Base-by-base conservation (phyloP, 345 rosid species). In the Salix dunnii region DNA sequence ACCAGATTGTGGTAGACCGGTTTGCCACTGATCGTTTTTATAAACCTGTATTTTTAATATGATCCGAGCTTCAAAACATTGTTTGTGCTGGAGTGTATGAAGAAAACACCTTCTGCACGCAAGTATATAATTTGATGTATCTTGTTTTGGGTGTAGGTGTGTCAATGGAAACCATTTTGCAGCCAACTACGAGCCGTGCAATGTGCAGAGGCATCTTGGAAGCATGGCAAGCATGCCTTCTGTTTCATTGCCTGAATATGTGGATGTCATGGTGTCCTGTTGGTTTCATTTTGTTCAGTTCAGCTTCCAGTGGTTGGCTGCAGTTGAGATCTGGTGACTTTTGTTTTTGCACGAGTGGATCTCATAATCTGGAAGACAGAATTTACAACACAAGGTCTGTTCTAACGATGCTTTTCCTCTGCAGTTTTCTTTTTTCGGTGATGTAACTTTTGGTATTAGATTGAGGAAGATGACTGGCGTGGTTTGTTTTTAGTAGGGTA, bases 311-410 rank as follows among this genome's bases (percentile, higher is more conserved):
- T 30, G 74, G 61, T 28, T 46, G 72, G 49, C 70, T 11, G 40
- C 17, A 14, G 69, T 74, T 38, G 69, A 40, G 40, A 23, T 25
- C 61, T 53, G 61, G 25, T 21, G 61, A 10, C 16, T 66, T 60
- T 27, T 38, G 35, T n/a, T 51, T 64, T 68, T 73, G 63, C n/a
- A 9, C 65, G 16, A 36, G 28, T 21, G 40, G 12, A 25, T 53
- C 53, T 21, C 14, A 27, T 7, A 28, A 40, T 71, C 25, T 12
- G 46, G 61, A 36, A 28, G 16, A 42, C 60, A 8, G 58, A 67
- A 12, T 38, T 36, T 23, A 55, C 77, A 65, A 77, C 58, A 55
- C 20, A 67, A 77, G 77, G 77, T 72, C 14, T 6, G 65, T 36
- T 67, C 13, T 70, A 63, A 51, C 40, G 62, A 72, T 72, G 49